Evolutionary conservation across 2,329 filamentous ascomycete genomes (phyloP).

Genomic region (Ceratocystis huliohia): DNA sequence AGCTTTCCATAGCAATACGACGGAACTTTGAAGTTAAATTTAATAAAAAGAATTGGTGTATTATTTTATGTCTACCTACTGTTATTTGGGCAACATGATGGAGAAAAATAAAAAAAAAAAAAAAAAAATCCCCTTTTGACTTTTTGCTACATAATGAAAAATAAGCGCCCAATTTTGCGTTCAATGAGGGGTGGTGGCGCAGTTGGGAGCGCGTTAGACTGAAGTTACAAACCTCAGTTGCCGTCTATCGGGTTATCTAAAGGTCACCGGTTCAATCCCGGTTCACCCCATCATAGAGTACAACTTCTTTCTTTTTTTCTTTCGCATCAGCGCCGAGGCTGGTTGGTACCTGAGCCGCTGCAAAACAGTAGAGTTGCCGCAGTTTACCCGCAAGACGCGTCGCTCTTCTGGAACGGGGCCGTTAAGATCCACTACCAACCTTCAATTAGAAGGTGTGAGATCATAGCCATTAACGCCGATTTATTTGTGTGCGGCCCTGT

Average conservation of each 20-base stretch:
- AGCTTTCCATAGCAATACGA: no score
- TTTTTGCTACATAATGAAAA: neutral
- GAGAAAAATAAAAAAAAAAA: neutral
- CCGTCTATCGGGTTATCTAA: slow-evolving; percentile 17
- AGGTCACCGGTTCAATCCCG: slow-evolving; percentile 21
- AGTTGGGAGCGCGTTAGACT: slow-evolving; percentile 22
- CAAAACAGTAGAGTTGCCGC: neutral
- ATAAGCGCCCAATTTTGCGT: no score
- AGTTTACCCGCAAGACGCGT: slow-evolving; percentile 3
- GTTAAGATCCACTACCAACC: neutral
- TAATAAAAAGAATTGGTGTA: no score
- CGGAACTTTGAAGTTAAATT: no score
- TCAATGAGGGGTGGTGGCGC: slow-evolving; percentile 14
- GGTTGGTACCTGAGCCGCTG: neutral
- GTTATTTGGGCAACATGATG: no score
- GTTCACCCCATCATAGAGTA: slow-evolving; percentile 16
- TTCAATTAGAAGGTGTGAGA: slow-evolving; percentile 10
- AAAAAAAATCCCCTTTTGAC: neutral
- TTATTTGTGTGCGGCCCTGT: neutral
- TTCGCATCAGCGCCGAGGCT: neutral
- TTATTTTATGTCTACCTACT: no score
- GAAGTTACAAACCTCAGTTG: slow-evolving; percentile 19
- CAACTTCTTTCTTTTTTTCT: neutral
- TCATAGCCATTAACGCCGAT: neutral
- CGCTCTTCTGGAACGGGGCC: neutral